phyloP scores from a whole-genome alignment of 2,329 filamentous ascomycete species.

The Diaporthe vexans region DNA sequence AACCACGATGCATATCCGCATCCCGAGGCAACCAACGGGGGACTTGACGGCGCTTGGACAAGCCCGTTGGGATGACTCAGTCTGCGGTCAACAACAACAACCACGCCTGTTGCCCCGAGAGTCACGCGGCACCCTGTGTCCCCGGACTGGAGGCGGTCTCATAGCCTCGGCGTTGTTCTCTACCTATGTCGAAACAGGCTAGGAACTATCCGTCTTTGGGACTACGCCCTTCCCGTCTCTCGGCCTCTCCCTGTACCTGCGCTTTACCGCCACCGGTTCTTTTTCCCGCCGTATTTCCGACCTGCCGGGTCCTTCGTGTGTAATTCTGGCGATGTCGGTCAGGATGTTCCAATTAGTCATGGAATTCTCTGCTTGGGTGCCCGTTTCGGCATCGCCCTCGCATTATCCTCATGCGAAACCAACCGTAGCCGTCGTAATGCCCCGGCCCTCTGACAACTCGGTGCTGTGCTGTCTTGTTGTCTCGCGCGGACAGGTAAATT shows the following conservation, averaged over 20 bases:
- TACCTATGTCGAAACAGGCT: constrained; percentile 19
- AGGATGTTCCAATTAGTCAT: constrained; percentile 30
- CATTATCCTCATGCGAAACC: neutral
- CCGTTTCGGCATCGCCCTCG: neutral
- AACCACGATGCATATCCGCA: neutral
- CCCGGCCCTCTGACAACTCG: neutral
- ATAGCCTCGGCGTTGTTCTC: constrained; percentile 8
- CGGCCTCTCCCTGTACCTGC: constrained; percentile 7
- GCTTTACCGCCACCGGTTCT: constrained; percentile 7
- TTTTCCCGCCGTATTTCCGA: constrained; percentile 27
- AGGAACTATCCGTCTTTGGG: constrained; percentile 21
- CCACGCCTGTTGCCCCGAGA: constrained; percentile 9
- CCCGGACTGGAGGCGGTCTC: neutral
- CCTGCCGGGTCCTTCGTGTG: neutral
- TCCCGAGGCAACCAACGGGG: neutral
- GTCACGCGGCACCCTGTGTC: constrained; percentile 5
- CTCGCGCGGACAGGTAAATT: neutral
- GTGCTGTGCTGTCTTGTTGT: constrained; percentile 6
- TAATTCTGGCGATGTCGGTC: constrained; percentile 34
- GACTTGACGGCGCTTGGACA: neutral
- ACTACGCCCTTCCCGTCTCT: constrained; percentile 27
- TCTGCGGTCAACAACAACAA: constrained; percentile 14
- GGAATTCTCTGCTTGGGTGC: neutral
- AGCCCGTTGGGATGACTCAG: constrained; percentile 13
- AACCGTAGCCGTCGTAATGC: constrained; percentile 1